Conservation (phyloP, 2,329 filamentous ascomycete species). For the Diaporthe destruens region DNA sequence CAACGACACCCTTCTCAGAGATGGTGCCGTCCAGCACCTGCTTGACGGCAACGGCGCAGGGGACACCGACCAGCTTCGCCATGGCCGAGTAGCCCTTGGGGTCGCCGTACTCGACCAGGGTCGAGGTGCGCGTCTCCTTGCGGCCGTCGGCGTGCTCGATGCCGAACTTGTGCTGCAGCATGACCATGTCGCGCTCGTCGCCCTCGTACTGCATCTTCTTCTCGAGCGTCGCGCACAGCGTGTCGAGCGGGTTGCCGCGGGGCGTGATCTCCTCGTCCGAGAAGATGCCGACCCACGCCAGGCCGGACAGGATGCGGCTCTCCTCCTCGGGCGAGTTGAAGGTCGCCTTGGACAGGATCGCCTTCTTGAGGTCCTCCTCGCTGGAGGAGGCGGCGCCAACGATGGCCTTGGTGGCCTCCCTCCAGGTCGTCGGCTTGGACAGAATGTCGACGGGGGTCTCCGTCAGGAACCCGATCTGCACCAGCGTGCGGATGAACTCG, state of each 20-base stretch:
- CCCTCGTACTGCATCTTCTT: slow-evolving; percentile 89
- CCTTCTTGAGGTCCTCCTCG: slow-evolving; percentile 77
- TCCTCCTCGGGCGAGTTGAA: slow-evolving; percentile 77
- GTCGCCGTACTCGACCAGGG: slow-evolving; percentile 85
- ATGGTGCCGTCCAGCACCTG: slow-evolving; percentile 83
- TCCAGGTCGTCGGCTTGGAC: slow-evolving; percentile 80
- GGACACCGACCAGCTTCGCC: slow-evolving; percentile 84
- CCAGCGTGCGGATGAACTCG: slow-evolving; percentile 87
- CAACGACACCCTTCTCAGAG: slow-evolving; percentile 78
- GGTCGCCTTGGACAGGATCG: slow-evolving; percentile 80
- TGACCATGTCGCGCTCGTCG: slow-evolving; percentile 86
- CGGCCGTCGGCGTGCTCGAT: slow-evolving; percentile 86
- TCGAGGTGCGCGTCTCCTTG: slow-evolving; percentile 82
- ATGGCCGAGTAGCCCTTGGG: slow-evolving; percentile 84
- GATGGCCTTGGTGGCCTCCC: slow-evolving; percentile 84
- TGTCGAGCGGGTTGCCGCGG: slow-evolving; percentile 85
- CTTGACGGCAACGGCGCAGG: slow-evolving; percentile 76
- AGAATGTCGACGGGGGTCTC: slow-evolving; percentile 76
- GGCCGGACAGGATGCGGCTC: slow-evolving; percentile 75
- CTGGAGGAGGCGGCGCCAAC: slow-evolving; percentile 75
- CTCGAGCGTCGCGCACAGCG: slow-evolving; percentile 89
- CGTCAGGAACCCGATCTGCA: slow-evolving; percentile 89
- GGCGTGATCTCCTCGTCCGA: slow-evolving; percentile 77
- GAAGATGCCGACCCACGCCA: slow-evolving; percentile 79
- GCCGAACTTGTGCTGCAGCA: slow-evolving; percentile 85